Percentiles rank a stretch among this genome's conserved stretches.
Evolutionary conservation across 371 early-diverging fungal species (phyloP).

Genomic region (Lichtheimia hyalospora): DNA sequence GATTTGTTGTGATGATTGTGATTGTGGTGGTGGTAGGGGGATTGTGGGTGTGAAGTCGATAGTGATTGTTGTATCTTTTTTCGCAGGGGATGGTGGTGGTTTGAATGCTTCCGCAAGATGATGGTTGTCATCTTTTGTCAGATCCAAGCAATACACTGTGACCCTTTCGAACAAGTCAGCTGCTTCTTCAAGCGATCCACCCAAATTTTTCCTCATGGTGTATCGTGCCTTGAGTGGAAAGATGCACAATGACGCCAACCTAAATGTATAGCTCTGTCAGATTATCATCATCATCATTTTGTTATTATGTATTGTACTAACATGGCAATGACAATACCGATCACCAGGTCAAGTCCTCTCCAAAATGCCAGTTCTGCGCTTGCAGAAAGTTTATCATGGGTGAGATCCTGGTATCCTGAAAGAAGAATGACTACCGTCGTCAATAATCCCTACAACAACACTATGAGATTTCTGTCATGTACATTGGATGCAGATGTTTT

Average conservation of each 20-base stretch:
- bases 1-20: background rate
- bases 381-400: slow-evolving; percentile 25
- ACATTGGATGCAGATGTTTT: background rate
- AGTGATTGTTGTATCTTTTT: background rate
- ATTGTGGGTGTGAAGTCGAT: slow-evolving; percentile 6
- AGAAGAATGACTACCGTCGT: slow-evolving; percentile 34
- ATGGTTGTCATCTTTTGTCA: background rate
- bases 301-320: slow-evolving; percentile 17
- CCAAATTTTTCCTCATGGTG: slow-evolving; percentile 35
- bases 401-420: slow-evolving; percentile 32
- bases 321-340: slow-evolving; percentile 39
- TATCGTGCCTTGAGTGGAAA: slow-evolving; percentile 35
- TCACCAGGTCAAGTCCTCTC: slow-evolving; percentile 31
- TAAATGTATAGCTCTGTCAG: background rate
- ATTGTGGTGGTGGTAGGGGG: no score
- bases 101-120: background rate
- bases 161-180: slow-evolving; percentile 33
- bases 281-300: background rate
- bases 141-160: slow-evolving; percentile 28
- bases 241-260: slow-evolving; percentile 24
- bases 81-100: background rate
- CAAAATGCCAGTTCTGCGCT: slow-evolving; percentile 28
- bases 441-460: slow-evolving; percentile 23
- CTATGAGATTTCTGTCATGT: no score
- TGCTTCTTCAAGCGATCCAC: slow-evolving; percentile 33